Percentiles rank a stretch among this genome's conserved stretches.
These are phyloP conservation scores for Lentinula boryana DNA, from an alignment of 768 basidiomycete species.

Conservation along the genomic window DNA sequence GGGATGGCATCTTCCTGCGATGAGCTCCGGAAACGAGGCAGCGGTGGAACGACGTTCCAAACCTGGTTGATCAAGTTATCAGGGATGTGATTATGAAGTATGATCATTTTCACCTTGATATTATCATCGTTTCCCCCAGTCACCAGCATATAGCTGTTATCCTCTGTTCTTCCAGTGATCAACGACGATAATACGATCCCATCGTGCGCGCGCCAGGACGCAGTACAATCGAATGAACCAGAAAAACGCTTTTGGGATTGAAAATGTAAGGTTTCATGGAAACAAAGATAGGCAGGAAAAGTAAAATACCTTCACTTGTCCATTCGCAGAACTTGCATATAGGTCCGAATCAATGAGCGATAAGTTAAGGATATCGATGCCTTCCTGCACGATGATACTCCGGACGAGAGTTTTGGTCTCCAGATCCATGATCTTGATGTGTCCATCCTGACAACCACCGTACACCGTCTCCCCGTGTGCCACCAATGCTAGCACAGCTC, in stretches of 20 bases:
- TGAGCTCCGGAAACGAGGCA: slow-evolving; percentile 14
- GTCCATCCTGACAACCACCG: slow-evolving; percentile 92
- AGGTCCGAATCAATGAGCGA: slow-evolving; percentile 62
- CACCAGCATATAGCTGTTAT: slow-evolving; percentile 39
- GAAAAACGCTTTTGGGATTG: slow-evolving; percentile 60
- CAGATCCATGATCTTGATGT: slow-evolving; percentile 85
- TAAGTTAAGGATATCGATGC: slow-evolving; percentile 77
- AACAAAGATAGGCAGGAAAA: slow-evolving; percentile 3
- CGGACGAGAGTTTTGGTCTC: slow-evolving; percentile 85
- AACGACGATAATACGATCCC: slow-evolving; percentile 82
- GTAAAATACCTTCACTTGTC: slow-evolving; percentile 58
- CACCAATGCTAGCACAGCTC: slow-evolving; percentile 80
- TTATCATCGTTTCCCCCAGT: slow-evolving; percentile 85
- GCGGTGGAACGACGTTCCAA: slow-evolving; percentile 44
- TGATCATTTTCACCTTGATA: slow-evolving; percentile 54
- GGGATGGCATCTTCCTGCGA: slow-evolving; percentile 10
- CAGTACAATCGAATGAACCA: slow-evolving; percentile 76
- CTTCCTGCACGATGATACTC: slow-evolving; percentile 81
- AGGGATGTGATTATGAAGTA: not conserved
- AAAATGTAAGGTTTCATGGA: not conserved
- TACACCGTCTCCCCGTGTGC: slow-evolving; percentile 75
- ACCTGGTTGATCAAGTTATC: slow-evolving; percentile 26
- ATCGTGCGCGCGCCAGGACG: slow-evolving; percentile 76
- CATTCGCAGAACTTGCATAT: slow-evolving; percentile 62
- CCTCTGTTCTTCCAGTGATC: slow-evolving; percentile 32